These are phyloP conservation scores for Huntiella decipiens DNA, from an alignment of 2,329 filamentous ascomycete genomes.

Conservation along the genomic window DNA sequence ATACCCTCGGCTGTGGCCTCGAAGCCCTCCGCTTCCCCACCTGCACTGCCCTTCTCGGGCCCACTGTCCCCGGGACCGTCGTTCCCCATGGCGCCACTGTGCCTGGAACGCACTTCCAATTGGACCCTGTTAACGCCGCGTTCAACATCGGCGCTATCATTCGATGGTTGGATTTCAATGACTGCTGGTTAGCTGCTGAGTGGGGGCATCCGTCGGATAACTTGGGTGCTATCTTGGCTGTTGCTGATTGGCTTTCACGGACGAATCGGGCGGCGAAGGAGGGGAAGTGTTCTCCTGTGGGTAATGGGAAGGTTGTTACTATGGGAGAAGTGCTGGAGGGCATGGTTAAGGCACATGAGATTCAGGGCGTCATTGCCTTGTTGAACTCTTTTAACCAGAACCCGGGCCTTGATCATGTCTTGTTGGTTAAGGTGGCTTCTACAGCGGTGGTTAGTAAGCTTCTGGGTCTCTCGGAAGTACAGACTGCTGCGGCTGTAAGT, in stretches of 20 bases:
- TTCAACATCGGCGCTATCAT: slow-evolving; percentile 99
- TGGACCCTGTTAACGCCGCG: slow-evolving; percentile 86
- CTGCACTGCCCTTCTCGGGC: slow-evolving; percentile 86
- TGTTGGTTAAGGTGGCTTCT: slow-evolving; percentile 92
- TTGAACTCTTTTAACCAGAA: slow-evolving; percentile 99
- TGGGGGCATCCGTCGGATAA: slow-evolving; percentile 99
- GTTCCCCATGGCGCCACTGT: slow-evolving; percentile 87
- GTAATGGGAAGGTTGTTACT: slow-evolving; percentile 76
- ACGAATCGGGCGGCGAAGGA: slow-evolving; percentile 62
- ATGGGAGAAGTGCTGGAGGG: slow-evolving; percentile 81
- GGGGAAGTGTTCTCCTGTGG: slow-evolving; percentile 73
- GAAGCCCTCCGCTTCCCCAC: slow-evolving; percentile 91
- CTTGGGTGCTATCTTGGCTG: slow-evolving; percentile 85
- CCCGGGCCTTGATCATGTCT: slow-evolving; percentile 77
- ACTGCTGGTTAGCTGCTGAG: slow-evolving; percentile 97
- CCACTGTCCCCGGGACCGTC: slow-evolving; percentile 71
- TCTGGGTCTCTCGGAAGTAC: slow-evolving; percentile 71
- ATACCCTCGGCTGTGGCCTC: slow-evolving; percentile 90
- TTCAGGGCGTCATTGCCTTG: slow-evolving; percentile 89
- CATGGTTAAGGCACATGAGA: slow-evolving; percentile 99
- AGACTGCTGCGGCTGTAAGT: slow-evolving; percentile 87
- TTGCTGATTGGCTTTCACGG: slow-evolving; percentile 92
- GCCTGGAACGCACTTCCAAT: slow-evolving; percentile 77
- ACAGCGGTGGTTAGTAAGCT: slow-evolving; percentile 89
- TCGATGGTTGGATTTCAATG: slow-evolving; percentile 98